Evolutionary conservation across 2,329 filamentous ascomycete genomes (phyloP).

Genomic region (Emergomyces pasteurianus): DNA sequence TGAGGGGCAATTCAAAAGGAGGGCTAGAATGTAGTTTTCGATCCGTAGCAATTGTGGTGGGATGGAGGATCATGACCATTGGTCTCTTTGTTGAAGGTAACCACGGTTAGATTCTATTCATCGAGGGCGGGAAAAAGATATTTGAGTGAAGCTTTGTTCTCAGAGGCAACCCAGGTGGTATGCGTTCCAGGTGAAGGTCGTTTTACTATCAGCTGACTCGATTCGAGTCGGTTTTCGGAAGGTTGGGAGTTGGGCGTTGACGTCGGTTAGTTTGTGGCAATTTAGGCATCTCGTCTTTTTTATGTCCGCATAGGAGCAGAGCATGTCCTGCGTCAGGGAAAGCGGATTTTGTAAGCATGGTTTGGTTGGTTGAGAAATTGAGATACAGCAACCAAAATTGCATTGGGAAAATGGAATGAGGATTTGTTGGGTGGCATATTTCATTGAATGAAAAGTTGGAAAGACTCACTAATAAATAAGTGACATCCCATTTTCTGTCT

Average conservation of each 20-base stretch:
- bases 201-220: constrained; percentile 11
- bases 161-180: constrained; percentile 23
- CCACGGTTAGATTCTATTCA: not conserved
- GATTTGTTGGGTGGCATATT: not conserved
- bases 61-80: not conserved
- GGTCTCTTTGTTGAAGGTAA: not conserved
- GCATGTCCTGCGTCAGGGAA: constrained; percentile 25
- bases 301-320: constrained; percentile 30
- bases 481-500: constrained; percentile 27
- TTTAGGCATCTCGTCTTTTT: constrained; percentile 28
- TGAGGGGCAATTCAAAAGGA: not conserved
- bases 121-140: not conserved
- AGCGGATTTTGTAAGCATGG: not conserved
- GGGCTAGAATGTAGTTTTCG: not conserved
- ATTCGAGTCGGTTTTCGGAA: constrained; percentile 20
- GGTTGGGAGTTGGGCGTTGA: constrained; percentile 28
- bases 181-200: constrained; percentile 21
- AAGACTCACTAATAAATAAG: constrained; percentile 26
- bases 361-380: not conserved
- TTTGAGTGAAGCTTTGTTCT: not conserved
- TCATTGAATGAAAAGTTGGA: not conserved
- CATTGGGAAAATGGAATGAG: not conserved
- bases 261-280: constrained; percentile 28
- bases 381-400: constrained; percentile 4
- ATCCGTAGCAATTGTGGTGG: not conserved